Percentiles rank a stretch among this genome's conserved stretches.
phyloP scores from a whole-genome alignment of 164 flowering plant genomes.

The Umbellularia californica region DNA sequence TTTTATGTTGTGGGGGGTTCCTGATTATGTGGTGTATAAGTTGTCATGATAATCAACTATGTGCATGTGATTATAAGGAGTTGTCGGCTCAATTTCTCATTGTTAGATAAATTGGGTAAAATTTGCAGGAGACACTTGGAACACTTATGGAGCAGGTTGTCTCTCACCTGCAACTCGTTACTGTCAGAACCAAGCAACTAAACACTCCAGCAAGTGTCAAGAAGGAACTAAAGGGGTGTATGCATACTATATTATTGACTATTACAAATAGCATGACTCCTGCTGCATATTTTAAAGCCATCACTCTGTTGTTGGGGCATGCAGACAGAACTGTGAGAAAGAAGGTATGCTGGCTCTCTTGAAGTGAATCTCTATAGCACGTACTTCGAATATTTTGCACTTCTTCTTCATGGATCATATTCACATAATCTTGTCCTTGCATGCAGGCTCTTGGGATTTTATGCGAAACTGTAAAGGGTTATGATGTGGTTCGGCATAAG shows the following conservation, averaged over 20 bases:
- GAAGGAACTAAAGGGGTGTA: slow-evolving; percentile 48
- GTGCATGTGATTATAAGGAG: not conserved
- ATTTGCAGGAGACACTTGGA: slow-evolving; percentile 51
- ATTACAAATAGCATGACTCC: slow-evolving; percentile 50
- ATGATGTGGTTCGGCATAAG: slow-evolving; percentile 22
- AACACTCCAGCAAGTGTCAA: slow-evolving; percentile 29
- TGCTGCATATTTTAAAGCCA: slow-evolving; percentile 51
- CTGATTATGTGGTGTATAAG: not conserved
- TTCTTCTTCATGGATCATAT: not conserved
- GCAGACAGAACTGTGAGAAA: slow-evolving; percentile 44
- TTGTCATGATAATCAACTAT: not conserved
- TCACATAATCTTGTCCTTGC: slow-evolving; percentile 5
- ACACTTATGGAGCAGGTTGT: slow-evolving; percentile 69
- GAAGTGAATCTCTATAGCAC: not conserved
- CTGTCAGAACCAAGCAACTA: slow-evolving; percentile 34
- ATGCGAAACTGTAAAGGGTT: slow-evolving; percentile 51
- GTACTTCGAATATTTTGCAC: not conserved
- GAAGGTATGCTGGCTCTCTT: slow-evolving; percentile 43
- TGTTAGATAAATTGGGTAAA: not conserved
- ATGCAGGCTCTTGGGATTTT: slow-evolving; percentile 77
- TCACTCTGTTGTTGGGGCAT: slow-evolving; percentile 42
- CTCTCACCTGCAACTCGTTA: slow-evolving; percentile 32
- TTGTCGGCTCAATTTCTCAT: not conserved
- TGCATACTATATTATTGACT: slow-evolving; percentile 39
- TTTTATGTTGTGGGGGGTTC: not conserved